Conservation (phyloP, 352 stramenopile genomes). For the Elongisporangium anandrum region DNA sequence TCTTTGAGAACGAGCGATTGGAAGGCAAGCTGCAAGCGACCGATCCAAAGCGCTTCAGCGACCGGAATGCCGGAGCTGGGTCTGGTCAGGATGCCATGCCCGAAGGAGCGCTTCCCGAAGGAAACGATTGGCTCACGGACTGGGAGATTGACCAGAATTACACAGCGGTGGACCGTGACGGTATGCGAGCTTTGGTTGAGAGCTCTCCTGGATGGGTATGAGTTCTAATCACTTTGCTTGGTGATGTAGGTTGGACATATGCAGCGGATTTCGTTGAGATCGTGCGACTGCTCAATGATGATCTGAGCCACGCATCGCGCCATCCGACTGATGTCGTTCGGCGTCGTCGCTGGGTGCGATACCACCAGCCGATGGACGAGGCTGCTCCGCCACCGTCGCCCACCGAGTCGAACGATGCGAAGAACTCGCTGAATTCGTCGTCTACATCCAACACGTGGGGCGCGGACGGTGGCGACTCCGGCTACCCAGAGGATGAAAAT, state of each 20-base stretch:
- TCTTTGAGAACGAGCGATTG: slow-evolving; percentile 85
- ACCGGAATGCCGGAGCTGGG: slow-evolving; percentile 46
- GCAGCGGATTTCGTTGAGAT: slow-evolving; percentile 78
- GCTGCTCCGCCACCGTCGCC: slow-evolving; percentile 30
- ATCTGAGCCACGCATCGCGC: slow-evolving; percentile 78
- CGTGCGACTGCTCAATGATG: slow-evolving; percentile 66
- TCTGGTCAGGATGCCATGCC: slow-evolving; percentile 63
- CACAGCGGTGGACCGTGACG: slow-evolving; percentile 72
- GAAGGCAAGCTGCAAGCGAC: slow-evolving; percentile 64
- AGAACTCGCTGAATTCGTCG: slow-evolving; percentile 34
- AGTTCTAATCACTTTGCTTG: slow-evolving; percentile 2
- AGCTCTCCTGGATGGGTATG: neutral
- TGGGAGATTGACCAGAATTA: slow-evolving; percentile 85
- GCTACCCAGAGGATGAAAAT: slow-evolving; percentile 43
- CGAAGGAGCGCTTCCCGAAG: slow-evolving; percentile 55
- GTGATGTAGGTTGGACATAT: slow-evolving; percentile 63
- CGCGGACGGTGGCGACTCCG: slow-evolving; percentile 27
- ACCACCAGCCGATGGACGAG: slow-evolving; percentile 48
- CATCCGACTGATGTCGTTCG: slow-evolving; percentile 76
- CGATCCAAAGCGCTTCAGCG: slow-evolving; percentile 74
- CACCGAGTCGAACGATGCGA: slow-evolving; percentile 31
- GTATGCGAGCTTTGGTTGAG: slow-evolving; percentile 6
- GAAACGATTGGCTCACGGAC: slow-evolving; percentile 74
- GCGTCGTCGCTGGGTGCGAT: slow-evolving; percentile 77
- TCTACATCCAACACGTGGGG: slow-evolving; percentile 45